Percentiles rank a stretch among this genome's conserved stretches.
These are phyloP conservation scores for Raffaelea ambrosiae DNA, from an alignment of 2,329 filamentous ascomycete species.

Conservation along the genomic window DNA sequence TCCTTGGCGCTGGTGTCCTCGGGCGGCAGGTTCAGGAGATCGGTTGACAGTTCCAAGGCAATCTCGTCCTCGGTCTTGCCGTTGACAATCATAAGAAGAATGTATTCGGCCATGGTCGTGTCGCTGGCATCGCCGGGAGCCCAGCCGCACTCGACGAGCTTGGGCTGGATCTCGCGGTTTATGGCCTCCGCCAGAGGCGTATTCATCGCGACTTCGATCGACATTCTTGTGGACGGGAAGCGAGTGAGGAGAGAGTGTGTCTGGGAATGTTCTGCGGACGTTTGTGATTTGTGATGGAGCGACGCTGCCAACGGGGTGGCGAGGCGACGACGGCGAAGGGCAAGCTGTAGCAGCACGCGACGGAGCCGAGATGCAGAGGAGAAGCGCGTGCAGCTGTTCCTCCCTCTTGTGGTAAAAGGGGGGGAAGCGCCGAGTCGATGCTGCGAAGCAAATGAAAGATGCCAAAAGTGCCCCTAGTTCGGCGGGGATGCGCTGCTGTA, in stretches of 20 bases:
- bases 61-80: constrained; percentile 90
- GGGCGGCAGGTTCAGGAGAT: constrained; percentile 72
- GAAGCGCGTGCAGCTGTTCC: neutral
- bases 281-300: neutral
- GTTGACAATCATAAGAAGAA: constrained; percentile 94
- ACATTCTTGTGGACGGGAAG: constrained; percentile 47
- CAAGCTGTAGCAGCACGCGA: neutral
- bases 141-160: constrained; percentile 91
- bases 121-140: constrained; percentile 69
- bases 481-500: too few species aligned
- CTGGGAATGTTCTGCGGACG: neutral
- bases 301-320: too few species aligned
- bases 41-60: constrained; percentile 75
- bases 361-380: neutral
- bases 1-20: constrained; percentile 76
- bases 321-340: neutral
- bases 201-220: constrained; percentile 66
- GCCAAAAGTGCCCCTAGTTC: too few species aligned
- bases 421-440: neutral
- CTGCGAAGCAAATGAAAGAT: too few species aligned
- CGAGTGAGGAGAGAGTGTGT: neutral
- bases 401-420: neutral
- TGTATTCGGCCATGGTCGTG: constrained; percentile 85
- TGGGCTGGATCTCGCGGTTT: constrained; percentile 74
- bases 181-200: constrained; percentile 81